A percentile compares a stretch with the other conserved stretches of the same genome.
These are phyloP conservation scores for Plasmodium vinckei DNA, from an alignment of 169 alveolate genomes.

Conservation along the genomic window DNA sequence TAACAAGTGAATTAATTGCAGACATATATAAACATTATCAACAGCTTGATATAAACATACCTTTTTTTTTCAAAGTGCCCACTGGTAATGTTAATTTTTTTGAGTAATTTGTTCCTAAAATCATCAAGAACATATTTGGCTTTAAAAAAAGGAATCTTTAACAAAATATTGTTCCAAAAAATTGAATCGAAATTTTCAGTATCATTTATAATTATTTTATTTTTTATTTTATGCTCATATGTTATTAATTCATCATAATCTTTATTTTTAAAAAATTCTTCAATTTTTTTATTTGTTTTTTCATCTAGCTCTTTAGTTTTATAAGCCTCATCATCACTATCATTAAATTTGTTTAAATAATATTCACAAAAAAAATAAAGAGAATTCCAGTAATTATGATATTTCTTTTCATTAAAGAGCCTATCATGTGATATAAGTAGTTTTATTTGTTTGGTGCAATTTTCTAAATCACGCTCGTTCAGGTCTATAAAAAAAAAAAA, in stretches of 20 bases:
- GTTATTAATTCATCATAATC: slow-evolving; percentile 77
- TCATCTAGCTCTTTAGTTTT: slow-evolving; percentile 55
- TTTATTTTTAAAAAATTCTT: slow-evolving; percentile 74
- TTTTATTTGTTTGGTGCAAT: slow-evolving; percentile 32
- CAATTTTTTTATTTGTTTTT: slow-evolving; percentile 79
- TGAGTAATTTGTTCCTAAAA: slow-evolving; percentile 18
- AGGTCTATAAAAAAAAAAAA: slow-evolving; percentile 1
- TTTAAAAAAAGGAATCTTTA: slow-evolving; percentile 82
- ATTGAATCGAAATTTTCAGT: slow-evolving; percentile 79
- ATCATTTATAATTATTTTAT: slow-evolving; percentile 73
- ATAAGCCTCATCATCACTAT: background rate
- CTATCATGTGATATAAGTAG: slow-evolving; percentile 21
- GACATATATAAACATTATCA: no score
- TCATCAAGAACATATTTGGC: slow-evolving; percentile 66
- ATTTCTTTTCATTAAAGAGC: slow-evolving; percentile 14
- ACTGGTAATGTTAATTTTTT: background rate
- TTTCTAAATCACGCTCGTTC: slow-evolving; percentile 35
- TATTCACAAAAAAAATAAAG: slow-evolving; percentile 29
- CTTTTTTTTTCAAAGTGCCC: background rate
- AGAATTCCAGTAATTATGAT: slow-evolving; percentile 28
- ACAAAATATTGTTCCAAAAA: slow-evolving; percentile 87
- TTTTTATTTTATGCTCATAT: slow-evolving; percentile 84
- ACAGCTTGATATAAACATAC: no score
- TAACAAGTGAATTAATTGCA: slow-evolving; percentile 65
- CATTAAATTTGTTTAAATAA: background rate